phyloP scores from a whole-genome alignment of 2,329 filamentous ascomycete genomes.

The Penicillium sp. region DNA sequence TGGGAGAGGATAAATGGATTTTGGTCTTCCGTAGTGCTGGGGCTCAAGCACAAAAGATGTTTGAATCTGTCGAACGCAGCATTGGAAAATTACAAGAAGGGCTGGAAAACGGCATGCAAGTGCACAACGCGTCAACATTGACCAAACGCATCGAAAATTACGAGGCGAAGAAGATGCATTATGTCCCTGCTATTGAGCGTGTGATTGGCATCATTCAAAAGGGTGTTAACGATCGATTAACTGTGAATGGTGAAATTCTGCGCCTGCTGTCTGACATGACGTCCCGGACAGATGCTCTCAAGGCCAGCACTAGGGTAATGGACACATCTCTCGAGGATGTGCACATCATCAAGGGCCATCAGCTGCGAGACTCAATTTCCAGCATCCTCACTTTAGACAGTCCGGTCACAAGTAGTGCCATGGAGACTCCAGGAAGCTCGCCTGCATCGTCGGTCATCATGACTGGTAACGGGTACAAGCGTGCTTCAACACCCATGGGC shows the following conservation, averaged over 20 bases:
- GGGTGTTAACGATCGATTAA: conserved; percentile 91
- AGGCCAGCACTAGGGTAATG: conserved; percentile 73
- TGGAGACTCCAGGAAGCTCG: conserved; percentile 71
- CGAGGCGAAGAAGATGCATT: conserved; percentile 91
- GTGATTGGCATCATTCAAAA: conserved; percentile 91
- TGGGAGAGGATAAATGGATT: conserved; percentile 95
- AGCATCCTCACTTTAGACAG: conserved; percentile 84
- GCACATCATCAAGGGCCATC: conserved; percentile 60
- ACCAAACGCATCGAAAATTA: conserved; percentile 87
- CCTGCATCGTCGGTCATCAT: conserved; percentile 65
- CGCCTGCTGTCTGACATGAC: conserved; percentile 83
- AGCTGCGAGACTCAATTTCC: conserved; percentile 87
- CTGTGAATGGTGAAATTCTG: conserved; percentile 92
- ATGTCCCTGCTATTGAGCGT: conserved; percentile 86
- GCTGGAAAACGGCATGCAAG: conserved; percentile 70
- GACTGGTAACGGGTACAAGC: conserved; percentile 52
- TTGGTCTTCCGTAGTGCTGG: conserved; percentile 92
- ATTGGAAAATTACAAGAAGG: conserved; percentile 77
- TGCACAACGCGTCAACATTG: conserved; percentile 68
- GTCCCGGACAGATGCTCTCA: conserved; percentile 73
- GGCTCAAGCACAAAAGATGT: conserved; percentile 92
- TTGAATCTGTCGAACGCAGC: conserved; percentile 87
- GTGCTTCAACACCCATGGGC: conserved; percentile 45
- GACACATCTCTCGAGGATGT: conserved; percentile 74
- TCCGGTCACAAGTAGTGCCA: conserved; percentile 66